Base-by-base conservation (phyloP, 1,284 basidiomycete genomes). In the Pterulicium gracile region DNA sequence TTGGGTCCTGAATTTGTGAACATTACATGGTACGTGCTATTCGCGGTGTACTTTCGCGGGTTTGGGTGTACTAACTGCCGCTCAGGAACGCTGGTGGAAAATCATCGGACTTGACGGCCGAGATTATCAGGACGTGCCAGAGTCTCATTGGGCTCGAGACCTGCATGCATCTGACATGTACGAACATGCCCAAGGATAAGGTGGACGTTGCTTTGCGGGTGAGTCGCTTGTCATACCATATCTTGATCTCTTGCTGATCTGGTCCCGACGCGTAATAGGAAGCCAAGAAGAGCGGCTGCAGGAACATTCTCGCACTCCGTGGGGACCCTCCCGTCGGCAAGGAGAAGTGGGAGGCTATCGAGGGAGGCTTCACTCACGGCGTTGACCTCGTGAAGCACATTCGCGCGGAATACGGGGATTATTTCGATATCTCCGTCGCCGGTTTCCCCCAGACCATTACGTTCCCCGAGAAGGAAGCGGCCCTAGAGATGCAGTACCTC, bases 161-260 rank as follows among this genome's bases (percentile, higher is more conserved):
- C 19, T 98, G 93, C 68, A 94, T 99, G 88, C 95, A 99, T 66
- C 67, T 98, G 53, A 98, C 94, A 36, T 98, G 95, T 62, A 98
- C 95, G 24, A 97, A 97, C 67, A 96, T 97, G 93, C 92, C 91
- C 20, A 77, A 75, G 58, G 86, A 89, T 61, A 96, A 97, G 64
- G 89, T 97, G 42, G 91, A 95, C 65, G 81, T 84, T 56, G 93
- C 93, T 18, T 70, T 97, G 43, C 67, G 72, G 60, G 90, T 92
- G 57, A 54, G 85, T 72, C 13, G 27, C 51, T 7, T 24, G 40
- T 43, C 47, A 34, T 47, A 49, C 10, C 32, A 52, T 42, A 46
- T 52, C n/a, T 49, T 39, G 15, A 43, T 18, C 44, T 47, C 52
- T 52, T 50, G 50, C 41, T 48, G 48, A n/a, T 51, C 51, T 42